Evolutionary conservation across 805 yeast species (phyloP), one percentile per base, ranked within the genome.

Genomic region (Candida broadrunensis): DNA sequence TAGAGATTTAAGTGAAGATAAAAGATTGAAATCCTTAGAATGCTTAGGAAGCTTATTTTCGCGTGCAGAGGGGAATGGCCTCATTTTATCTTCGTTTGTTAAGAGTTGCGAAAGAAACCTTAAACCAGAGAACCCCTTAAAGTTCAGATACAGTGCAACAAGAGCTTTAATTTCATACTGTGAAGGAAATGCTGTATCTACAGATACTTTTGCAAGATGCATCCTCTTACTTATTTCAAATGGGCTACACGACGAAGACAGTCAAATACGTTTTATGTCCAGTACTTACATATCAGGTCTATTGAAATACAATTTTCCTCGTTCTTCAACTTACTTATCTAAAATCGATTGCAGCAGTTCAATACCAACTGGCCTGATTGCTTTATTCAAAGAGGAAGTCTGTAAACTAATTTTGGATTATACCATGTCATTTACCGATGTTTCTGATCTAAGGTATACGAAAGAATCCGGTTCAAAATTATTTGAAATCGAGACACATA

Each of bases 401-500:
- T 29, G 5, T 5, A 29, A 29, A 7, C 4, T 5, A 15, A 14
- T 29, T 4, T 29, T 29, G 5, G 32, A 15, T 11, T 8, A 5
- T n/a, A 29, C 32, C 5, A 25, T 25, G 29, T 29, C 32, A 4
- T 29, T 29, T 15, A 13, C 7, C 7, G 18, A 29, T 29, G 14
- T 29, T 29, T 7, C 32, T 3, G 6, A n/a, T 15, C 18, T 29
- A 8, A 7, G 18, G 13, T 29, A 29, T 29, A 21, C 6, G 9
- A 6, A 29, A 14, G 7, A 7, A 15, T 29, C 32, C 3, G 7
- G n/a, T 14, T 5, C 32, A n/a, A 29, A 29, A 2, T 56, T 88
- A 31, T 88, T 88, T 58, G 79, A 80, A 5, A 61, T 73, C 5
- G 97, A 88, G 54, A 78, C 77, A 50, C 77, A 73, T 40, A 87